These are phyloP conservation scores for Cryptococcus neoformans DNA, from an alignment of 1,284 basidiomycete species.

Conservation along the genomic window DNA sequence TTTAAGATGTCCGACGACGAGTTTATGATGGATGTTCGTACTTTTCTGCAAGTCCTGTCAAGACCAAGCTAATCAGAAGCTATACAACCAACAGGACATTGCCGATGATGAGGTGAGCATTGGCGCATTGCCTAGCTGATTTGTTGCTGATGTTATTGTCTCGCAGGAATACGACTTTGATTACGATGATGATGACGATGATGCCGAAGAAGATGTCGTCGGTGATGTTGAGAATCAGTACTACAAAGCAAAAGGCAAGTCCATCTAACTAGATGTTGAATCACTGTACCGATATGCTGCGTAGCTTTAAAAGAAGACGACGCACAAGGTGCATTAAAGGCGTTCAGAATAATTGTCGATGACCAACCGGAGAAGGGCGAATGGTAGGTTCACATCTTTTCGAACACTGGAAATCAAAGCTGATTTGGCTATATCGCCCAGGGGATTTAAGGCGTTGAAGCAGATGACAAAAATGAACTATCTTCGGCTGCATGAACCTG, in stretches of 20 bases:
- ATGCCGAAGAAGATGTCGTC: conserved; percentile 62
- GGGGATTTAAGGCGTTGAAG: conserved; percentile 99
- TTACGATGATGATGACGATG: conserved; percentile 83
- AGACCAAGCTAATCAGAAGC: conserved; percentile 12
- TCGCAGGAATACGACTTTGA: conserved; percentile 91
- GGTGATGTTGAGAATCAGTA: conserved; percentile 99
- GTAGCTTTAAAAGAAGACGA: conserved; percentile 88
- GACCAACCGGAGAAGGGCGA: conserved; percentile 88
- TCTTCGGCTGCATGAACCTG: conserved; percentile 69
- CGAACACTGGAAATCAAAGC: neutral
- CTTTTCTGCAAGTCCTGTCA: neutral
- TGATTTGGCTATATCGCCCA: conserved; percentile 42
- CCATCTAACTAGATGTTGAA: neutral
- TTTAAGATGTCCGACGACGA: conserved; percentile 50
- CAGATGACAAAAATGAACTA: conserved; percentile 96
- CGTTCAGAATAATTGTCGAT: conserved; percentile 81
- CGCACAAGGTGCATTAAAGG: conserved; percentile 81
- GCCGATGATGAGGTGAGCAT: conserved; percentile 48
- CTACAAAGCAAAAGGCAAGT: conserved; percentile 90
- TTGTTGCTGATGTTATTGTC: neutral
- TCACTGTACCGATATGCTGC: neutral
- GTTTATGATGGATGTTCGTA: conserved; percentile 51
- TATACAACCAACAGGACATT: conserved; percentile 32
- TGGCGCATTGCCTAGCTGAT: neutral
- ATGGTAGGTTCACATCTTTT: conserved; percentile 57